These are phyloP conservation scores for Dichomitus squalens DNA, from an alignment of 1,284 basidiomycete species.

Conservation along the genomic window DNA sequence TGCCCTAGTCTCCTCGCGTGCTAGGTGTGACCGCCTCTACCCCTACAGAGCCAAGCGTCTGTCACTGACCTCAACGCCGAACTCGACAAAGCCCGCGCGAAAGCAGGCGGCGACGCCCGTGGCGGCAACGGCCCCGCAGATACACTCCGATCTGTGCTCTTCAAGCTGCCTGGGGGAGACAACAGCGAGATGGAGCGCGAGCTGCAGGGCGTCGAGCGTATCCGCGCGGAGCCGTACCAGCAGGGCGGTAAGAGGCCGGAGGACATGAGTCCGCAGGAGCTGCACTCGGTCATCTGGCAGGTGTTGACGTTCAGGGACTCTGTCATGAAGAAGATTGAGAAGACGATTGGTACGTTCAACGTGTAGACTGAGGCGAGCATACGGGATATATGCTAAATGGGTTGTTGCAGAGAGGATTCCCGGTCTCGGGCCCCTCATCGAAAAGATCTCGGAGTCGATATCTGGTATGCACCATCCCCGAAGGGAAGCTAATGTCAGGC, in stretches of 20 bases:
- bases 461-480: slow-evolving; percentile 44
- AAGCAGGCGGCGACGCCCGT: slow-evolving; percentile 44
- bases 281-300: slow-evolving; percentile 85
- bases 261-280: slow-evolving; percentile 87
- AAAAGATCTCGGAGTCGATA: slow-evolving; percentile 82
- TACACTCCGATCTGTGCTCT: slow-evolving; percentile 54
- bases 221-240: slow-evolving; percentile 57
- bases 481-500: neutral
- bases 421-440: slow-evolving; percentile 70
- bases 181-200: slow-evolving; percentile 69
- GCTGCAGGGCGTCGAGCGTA: slow-evolving; percentile 74
- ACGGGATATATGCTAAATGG: neutral
- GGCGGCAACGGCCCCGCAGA: slow-evolving; percentile 41
- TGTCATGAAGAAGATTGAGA: slow-evolving; percentile 84
- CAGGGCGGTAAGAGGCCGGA: slow-evolving; percentile 66
- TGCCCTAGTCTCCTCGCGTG: neutral
- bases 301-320: slow-evolving; percentile 84
- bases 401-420: slow-evolving; percentile 64
- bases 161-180: slow-evolving; percentile 63
- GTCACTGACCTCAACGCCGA: slow-evolving; percentile 87
- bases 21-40: neutral
- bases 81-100: slow-evolving; percentile 69
- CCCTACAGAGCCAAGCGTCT: slow-evolving; percentile 56
- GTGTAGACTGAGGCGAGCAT: neutral
- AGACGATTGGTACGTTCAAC: slow-evolving; percentile 68